A percentile compares a stretch with the other conserved stretches of the same genome.
phyloP scores from a whole-genome alignment of 768 basidiomycete species.

The Amanita jacksonii region DNA sequence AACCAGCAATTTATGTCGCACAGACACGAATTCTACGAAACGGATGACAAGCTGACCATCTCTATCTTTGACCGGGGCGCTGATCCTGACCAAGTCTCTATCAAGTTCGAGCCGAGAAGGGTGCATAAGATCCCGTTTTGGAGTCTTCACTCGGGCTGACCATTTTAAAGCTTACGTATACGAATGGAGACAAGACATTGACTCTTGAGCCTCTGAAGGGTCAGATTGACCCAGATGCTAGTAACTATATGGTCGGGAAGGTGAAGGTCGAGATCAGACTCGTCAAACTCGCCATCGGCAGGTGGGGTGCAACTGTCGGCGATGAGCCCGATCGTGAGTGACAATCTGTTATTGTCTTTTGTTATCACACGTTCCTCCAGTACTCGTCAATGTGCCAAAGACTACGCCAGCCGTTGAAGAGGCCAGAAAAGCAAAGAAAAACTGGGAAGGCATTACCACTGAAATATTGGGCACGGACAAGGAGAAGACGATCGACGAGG shows the following conservation, averaged over 20 bases:
- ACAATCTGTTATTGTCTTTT: not conserved
- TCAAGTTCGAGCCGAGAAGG: constrained; percentile 57
- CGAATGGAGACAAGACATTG: constrained; percentile 61
- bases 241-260: constrained; percentile 62
- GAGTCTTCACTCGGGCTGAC: constrained; percentile 8
- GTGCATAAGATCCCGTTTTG: constrained; percentile 26
- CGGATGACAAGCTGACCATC: constrained; percentile 62
- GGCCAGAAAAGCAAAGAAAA: constrained; percentile 47
- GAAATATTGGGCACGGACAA: constrained; percentile 60
- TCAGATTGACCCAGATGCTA: constrained; percentile 57
- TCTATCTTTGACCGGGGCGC: constrained; percentile 75
- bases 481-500: constrained; percentile 59
- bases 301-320: constrained; percentile 72
- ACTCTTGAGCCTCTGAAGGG: constrained; percentile 74
- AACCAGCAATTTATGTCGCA: not conserved
- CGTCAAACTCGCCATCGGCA: constrained; percentile 50
- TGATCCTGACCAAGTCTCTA: constrained; percentile 49
- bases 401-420: not conserved
- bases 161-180: constrained; percentile 41
- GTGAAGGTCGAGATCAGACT: constrained; percentile 86
- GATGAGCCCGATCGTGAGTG: constrained; percentile 68
- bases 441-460: constrained; percentile 84
- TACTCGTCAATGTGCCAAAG: constrained; percentile 22
- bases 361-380: constrained; percentile 12
- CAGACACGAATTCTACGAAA: constrained; percentile 86